Conservation (phyloP, 768 basidiomycete species). For the Mycena kentingensis region DNA sequence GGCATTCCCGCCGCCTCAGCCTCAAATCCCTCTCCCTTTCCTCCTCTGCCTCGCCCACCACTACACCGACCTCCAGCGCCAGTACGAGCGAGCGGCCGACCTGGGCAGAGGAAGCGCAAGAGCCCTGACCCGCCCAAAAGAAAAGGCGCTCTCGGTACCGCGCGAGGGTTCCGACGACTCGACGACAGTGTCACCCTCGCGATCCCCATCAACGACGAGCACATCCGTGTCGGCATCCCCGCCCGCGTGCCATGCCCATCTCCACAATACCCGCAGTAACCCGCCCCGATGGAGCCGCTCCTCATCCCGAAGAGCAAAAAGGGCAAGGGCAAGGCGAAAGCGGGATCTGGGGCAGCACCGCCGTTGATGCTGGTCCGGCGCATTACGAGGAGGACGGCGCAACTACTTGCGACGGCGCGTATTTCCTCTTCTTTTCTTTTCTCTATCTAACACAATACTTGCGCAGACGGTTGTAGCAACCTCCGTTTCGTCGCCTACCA, state of each 20-base stretch:
- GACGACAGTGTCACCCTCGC: not conserved
- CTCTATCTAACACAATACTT: too few species aligned
- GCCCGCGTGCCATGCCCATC: not conserved
- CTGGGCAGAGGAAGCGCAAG: not conserved
- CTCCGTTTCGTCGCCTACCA: not conserved
- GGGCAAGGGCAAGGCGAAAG: not conserved
- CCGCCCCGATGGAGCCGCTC: too few species aligned
- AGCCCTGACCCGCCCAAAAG: not conserved
- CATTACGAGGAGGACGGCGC: not conserved
- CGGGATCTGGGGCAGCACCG: not conserved
- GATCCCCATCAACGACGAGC: not conserved
- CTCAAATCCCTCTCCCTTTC: not conserved
- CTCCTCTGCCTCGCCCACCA: too few species aligned
- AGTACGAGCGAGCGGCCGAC: not conserved
- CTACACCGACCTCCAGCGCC: not conserved
- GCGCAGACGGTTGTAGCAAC: too few species aligned
- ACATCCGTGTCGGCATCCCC: not conserved
- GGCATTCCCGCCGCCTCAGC: slow-evolving; percentile 1
- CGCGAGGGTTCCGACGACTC: not conserved
- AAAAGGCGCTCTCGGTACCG: not conserved
- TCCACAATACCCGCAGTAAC: not conserved
- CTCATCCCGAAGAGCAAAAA: not conserved
- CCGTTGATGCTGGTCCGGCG: not conserved
- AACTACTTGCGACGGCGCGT: not conserved
- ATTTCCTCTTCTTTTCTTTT: not conserved